Percentiles rank a stretch among this genome's conserved stretches.
Evolutionary conservation across 495 filamentous ascomycete genomes (phyloP).

Genomic region (Aspergillus ellipticus): DNA sequence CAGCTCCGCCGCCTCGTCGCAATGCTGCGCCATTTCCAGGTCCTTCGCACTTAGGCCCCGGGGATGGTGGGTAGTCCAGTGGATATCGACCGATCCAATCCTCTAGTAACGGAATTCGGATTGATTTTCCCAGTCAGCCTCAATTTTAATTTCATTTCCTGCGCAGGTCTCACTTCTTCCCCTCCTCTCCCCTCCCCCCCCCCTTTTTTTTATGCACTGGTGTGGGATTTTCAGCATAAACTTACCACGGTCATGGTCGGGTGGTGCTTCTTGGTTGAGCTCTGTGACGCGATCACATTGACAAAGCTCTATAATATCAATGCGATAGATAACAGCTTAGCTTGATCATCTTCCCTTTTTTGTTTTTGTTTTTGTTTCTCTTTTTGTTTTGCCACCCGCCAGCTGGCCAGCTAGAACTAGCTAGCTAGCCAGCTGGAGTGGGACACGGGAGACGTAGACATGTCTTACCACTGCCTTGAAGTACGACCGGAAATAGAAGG

Average conservation of each 20-base stretch:
- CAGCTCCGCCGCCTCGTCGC: conserved; percentile 53
- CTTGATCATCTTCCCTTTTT: no score
- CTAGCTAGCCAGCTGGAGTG: no score
- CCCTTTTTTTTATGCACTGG: neutral
- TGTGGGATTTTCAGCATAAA: conserved; percentile 7
- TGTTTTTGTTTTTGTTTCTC: no score
- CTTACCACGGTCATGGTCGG: conserved; percentile 46
- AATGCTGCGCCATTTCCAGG: conserved; percentile 59
- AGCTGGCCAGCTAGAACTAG: no score
- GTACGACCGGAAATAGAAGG: conserved; percentile 44
- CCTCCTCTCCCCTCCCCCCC: neutral
- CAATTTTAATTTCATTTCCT: neutral
- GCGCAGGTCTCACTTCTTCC: neutral
- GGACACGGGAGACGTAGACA: neutral
- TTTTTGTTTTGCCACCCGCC: no score
- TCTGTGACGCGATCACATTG: conserved; percentile 39
- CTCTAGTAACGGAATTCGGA: conserved; percentile 29
- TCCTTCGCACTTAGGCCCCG: conserved; percentile 69
- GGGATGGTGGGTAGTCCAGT: conserved; percentile 74
- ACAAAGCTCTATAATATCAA: conserved; percentile 30
- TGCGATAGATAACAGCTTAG: neutral
- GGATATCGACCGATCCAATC: conserved; percentile 43
- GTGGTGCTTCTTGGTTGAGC: conserved; percentile 44
- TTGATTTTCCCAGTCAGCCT: neutral
- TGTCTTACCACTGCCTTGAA: conserved; percentile 41